Evolutionary conservation across 1,284 basidiomycete species (phyloP), one percentile per base, ranked within the genome.

Genomic region (Amylostereum areolatum): DNA sequence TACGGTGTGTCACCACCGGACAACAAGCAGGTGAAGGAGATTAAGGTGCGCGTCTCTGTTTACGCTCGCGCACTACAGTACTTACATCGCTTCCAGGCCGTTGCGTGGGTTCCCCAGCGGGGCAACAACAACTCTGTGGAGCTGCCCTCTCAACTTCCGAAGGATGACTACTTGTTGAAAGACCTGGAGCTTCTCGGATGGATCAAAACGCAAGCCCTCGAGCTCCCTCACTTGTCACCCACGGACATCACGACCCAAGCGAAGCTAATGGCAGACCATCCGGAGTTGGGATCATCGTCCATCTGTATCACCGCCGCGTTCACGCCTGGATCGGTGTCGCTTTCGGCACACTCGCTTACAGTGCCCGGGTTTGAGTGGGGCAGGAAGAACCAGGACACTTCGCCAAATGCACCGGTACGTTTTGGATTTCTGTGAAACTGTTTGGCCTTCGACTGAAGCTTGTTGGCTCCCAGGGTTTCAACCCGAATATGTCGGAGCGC

Each of bases 281-380:
- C 92, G 25, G 91, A 97, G 68, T 94, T 92, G 85, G 89, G 91
- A 55, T 94, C 95, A 6, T 89, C 89, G 44, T 92, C 92, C 5
- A 94, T 98, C 60, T 97, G 95, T 65, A 73, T 99, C 58, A 92
- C 94, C 0, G 86, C 89, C 37, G 93, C 97, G 29, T 99, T 99
- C 73, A 99, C 97, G 2, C 97, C 97, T 3, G 97, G 97, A 53
- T 97, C 94, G 2, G 92, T 99, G 34, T 97, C 93, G 29, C 73
- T 99, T 37, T 94, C 94, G 39, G 89, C 96, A 0, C 94, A 98
- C 71, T 89, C 84, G 35, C 71, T 99, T 47, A 88, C 87, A 7
- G 85, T 95, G 3, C 78, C 86, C 47, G 97, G 97, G 12, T 99
- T 99, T 66, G 97, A 99, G 65, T 99, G 96, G 96, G 96, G 96